phyloP scores from a whole-genome alignment of 179 eudicot species.

The Silene coronaria region DNA sequence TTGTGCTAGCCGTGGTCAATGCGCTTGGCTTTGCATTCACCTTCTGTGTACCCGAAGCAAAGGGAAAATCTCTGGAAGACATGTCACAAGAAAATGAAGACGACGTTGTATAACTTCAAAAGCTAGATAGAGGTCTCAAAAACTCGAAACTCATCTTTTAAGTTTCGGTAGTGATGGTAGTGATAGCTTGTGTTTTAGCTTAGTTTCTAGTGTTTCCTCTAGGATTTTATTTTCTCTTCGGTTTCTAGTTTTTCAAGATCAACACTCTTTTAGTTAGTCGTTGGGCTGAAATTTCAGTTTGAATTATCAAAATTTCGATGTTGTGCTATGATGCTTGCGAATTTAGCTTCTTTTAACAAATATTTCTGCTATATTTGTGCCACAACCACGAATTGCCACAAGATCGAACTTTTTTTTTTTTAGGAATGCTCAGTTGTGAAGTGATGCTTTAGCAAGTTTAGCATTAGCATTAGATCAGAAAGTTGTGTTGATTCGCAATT shows the following conservation, averaged over 20 bases:
- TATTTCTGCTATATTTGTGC: background rate
- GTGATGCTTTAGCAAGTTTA: no score
- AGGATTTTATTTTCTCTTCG: background rate
- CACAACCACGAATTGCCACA: background rate
- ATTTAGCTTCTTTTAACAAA: background rate
- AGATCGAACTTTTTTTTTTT: no score
- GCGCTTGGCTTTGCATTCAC: slow-evolving; percentile 32
- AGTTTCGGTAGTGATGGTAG: background rate
- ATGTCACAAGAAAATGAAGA: background rate
- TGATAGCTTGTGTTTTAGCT: background rate
- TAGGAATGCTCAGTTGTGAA: no score
- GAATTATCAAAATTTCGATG: no score
- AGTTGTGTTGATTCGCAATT: no score
- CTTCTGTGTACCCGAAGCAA: slow-evolving; percentile 33
- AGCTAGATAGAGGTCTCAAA: background rate
- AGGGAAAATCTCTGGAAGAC: slow-evolving; percentile 38
- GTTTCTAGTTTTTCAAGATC: background rate
- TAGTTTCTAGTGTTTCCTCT: background rate
- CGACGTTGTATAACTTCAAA: background rate
- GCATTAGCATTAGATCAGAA: no score
- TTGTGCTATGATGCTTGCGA: background rate
- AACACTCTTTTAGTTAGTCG: background rate
- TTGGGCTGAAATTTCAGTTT: no score
- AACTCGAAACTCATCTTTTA: background rate
- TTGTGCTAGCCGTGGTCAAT: slow-evolving; percentile 22